Conservation (phyloP, 148 eudicot species). For the Rhododendron williamsianum region DNA sequence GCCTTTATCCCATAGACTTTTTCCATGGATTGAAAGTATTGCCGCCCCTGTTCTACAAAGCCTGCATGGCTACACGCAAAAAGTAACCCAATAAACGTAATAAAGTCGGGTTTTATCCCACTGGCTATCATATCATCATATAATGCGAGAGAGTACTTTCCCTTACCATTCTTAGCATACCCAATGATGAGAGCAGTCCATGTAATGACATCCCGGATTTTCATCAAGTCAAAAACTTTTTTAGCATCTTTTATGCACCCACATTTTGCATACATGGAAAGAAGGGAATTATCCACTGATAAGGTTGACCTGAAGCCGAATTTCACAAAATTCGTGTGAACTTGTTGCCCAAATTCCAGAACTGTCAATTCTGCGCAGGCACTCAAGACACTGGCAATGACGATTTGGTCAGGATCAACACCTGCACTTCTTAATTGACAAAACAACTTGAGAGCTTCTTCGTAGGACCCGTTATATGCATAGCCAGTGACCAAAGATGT, state of each 20-base stretch:
- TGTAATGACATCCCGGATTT: conserved; percentile 39
- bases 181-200: conserved; percentile 81
- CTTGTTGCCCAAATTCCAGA: conserved; percentile 60
- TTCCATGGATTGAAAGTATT: conserved; percentile 66
- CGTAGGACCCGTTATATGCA: conserved; percentile 42
- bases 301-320: conserved; percentile 37
- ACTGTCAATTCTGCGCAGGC: conserved; percentile 60
- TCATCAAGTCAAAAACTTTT: conserved; percentile 44
- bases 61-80: conserved; percentile 84
- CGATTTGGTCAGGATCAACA: conserved; percentile 42
- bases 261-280: conserved; percentile 71
- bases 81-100: conserved; percentile 60
- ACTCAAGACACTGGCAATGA: conserved; percentile 46
- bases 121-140: conserved; percentile 50
- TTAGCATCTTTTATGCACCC: conserved; percentile 66
- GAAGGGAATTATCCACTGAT: conserved; percentile 59
- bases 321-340: conserved; percentile 57
- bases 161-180: conserved; percentile 67
- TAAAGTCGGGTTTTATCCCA: conserved; percentile 54
- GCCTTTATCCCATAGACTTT: conserved; percentile 46
- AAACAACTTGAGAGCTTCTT: conserved; percentile 54
- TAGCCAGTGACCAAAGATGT: conserved; percentile 63
- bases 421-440: conserved; percentile 53
- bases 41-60: conserved; percentile 42
- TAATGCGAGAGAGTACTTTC: conserved; percentile 32